Evolutionary conservation across 495 filamentous ascomycete genomes (phyloP), one percentile per base, ranked within the genome.

Genomic region (Penicillium atrosanguineum): DNA sequence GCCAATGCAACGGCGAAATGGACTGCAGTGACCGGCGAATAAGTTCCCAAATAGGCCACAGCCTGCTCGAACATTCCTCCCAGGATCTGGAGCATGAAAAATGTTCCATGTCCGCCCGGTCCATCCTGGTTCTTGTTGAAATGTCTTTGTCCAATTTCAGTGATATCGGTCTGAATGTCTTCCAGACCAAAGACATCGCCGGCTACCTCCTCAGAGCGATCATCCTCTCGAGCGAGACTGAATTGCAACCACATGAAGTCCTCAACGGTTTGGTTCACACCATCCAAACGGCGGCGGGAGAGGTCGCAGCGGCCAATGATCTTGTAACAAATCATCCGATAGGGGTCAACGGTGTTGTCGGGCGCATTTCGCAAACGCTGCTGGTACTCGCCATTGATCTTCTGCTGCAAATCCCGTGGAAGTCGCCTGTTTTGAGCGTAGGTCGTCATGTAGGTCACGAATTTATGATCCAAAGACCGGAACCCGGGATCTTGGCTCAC

Each of bases 161-260:
- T 75, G 44, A 97, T 87, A 46, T 84, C 88, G n/a, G 82, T 78
- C 67, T 91, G 89, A 11, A 97, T 82, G 60, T 97, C 89, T 46
- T 86, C 83, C 12, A 99, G 79, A 16, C 90, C 91, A 69, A 95
- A 97, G 12, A 88, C 83, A 63, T 97, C 92, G 44, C 86, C 86
- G 12, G 93, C 90, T 46, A 87, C 83, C 64, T 97, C 92, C 47
- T 90, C 84, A 9, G 84, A 80, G 48, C 88, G 84, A 61, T 90
- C 90, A 49, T 87, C 85, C 64, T 99, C 94, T 48, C 95, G 79
- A 15, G 92, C 91, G 40, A 99, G 85, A 59, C 83, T 88, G 69
- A 97, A 90, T 67, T 97, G 94, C 51, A 99, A 72, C 94, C 94
- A 99, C 69, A 95, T 85, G 90, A 91, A 97, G 66, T 97, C 95